phyloP scores from a whole-genome alignment of 495 filamentous ascomycete species.

The Barbatosphaeria neglecta region DNA sequence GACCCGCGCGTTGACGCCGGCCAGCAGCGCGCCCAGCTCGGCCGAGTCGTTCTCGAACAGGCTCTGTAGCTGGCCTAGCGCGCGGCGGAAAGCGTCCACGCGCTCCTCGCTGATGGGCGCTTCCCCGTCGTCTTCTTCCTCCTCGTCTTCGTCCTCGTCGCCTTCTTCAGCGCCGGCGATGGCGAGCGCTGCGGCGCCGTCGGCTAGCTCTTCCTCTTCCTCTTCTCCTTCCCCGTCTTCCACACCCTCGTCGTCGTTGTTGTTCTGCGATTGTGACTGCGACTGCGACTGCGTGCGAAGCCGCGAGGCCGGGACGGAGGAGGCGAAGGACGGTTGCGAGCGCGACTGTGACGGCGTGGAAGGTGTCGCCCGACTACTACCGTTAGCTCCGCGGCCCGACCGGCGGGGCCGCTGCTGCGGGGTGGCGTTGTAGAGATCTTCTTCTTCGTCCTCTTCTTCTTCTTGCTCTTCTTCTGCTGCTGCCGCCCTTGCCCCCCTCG shows the following conservation, averaged over 20 bases:
- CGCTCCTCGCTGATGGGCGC: conserved; percentile 49
- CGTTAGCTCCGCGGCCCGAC: conserved; percentile 1
- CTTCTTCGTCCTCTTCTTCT: conserved; percentile 18
- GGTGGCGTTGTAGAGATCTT: conserved; percentile 26
- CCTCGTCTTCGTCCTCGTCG: conserved; percentile 6
- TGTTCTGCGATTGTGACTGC: conserved; percentile 15
- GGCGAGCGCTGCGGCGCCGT: background rate
- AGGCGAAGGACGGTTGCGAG: conserved; percentile 34
- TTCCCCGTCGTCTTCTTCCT: conserved; percentile 6
- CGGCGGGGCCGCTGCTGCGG: conserved; percentile 19
- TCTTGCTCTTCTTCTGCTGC: conserved; percentile 8
- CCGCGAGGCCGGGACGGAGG: conserved; percentile 33
- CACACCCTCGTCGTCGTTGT: conserved; percentile 7
- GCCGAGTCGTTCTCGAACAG: conserved; percentile 76
- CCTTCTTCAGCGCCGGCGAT: conserved; percentile 9
- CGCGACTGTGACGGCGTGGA: conserved; percentile 10
- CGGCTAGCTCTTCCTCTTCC: conserved; percentile 6
- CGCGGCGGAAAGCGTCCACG: conserved; percentile 60
- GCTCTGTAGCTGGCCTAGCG: conserved; percentile 70
- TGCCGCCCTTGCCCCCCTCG: conserved; percentile 8
- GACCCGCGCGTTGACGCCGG: conserved; percentile 65
- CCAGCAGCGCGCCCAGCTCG: conserved; percentile 60
- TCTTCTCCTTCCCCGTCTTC: conserved; percentile 8
- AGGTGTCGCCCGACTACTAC: too few species aligned
- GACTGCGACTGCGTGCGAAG: conserved; percentile 21